A percentile compares a stretch with the other conserved stretches of the same genome.
Conservation (phyloP, 192 early-diverging fungal species). For the Kappamyces sp. region DNA sequence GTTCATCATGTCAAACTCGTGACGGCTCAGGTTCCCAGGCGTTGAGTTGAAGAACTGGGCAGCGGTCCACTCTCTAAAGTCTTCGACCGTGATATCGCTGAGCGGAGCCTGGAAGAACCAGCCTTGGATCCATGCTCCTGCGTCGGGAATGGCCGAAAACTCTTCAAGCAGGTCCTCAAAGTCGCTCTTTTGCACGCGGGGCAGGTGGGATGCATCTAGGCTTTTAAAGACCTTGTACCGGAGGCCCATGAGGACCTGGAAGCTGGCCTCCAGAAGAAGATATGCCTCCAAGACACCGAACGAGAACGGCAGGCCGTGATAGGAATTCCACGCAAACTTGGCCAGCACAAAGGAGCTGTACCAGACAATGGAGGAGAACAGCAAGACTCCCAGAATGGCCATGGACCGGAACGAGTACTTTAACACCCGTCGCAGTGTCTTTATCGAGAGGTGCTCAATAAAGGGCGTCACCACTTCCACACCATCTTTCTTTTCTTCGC, state of each 20-base stretch:
- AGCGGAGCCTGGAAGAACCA: constrained; percentile 11
- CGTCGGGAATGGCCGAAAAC: constrained; percentile 4
- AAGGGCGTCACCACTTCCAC: constrained; percentile 7
- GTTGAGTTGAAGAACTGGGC: constrained; percentile 5
- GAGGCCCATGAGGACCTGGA: not conserved
- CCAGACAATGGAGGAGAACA: constrained; percentile 10
- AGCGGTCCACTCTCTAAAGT: constrained; percentile 8
- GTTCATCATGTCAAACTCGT: constrained; percentile 3
- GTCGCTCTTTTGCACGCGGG: not conserved
- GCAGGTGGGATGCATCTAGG: constrained; percentile 6
- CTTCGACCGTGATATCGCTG: constrained; percentile 1
- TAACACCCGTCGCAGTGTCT: constrained; percentile 11
- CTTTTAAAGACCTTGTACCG: constrained; percentile 11
- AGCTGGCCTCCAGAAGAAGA: constrained; percentile 6
- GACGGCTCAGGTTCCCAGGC: constrained; percentile 1
- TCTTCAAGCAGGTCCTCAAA: constrained; percentile 8
- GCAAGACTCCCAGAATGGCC: constrained; percentile 2
- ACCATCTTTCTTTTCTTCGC: constrained; percentile 13
- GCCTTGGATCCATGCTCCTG: not conserved
- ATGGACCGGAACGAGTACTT: constrained; percentile 12
- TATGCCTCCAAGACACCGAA: constrained; percentile 5
- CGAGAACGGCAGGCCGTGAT: not conserved
- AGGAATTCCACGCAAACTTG: constrained; percentile 6
- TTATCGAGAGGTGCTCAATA: constrained; percentile 4
- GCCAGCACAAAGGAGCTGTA: not conserved